These are phyloP conservation scores for Kodamaea hsintzibuensis DNA, from an alignment of 805 yeast species.

Conservation along the genomic window DNA sequence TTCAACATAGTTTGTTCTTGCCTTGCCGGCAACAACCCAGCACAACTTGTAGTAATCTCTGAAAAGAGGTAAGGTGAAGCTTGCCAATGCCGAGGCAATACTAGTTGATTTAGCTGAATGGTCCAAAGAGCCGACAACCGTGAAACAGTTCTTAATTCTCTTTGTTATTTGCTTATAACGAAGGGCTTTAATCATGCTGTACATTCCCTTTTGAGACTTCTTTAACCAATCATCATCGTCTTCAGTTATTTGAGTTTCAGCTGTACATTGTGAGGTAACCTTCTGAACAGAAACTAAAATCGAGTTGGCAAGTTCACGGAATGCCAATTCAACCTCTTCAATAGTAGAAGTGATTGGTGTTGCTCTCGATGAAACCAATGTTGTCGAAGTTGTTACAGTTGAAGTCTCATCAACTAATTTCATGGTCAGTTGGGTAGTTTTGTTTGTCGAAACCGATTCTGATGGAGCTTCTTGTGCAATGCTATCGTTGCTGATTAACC, in stretches of 20 bases:
- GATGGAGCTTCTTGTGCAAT: not conserved
- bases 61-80: slow-evolving; percentile 63
- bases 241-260: slow-evolving; percentile 30
- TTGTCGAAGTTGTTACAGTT: not conserved
- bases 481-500: slow-evolving; percentile 34
- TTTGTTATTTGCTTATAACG: slow-evolving; percentile 37
- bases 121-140: slow-evolving; percentile 34
- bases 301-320: slow-evolving; percentile 55
- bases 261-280: slow-evolving; percentile 37
- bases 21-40: slow-evolving; percentile 42
- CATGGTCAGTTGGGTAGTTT: not conserved
- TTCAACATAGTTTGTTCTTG: slow-evolving; percentile 50
- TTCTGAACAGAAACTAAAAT: slow-evolving; percentile 71
- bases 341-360: not conserved
- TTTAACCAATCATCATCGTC: slow-evolving; percentile 70
- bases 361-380: not conserved
- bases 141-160: slow-evolving; percentile 37
- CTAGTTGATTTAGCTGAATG: slow-evolving; percentile 39
- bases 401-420: not conserved
- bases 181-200: slow-evolving; percentile 43
- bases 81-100: slow-evolving; percentile 47
- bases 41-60: slow-evolving; percentile 58
- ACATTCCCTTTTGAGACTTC: slow-evolving; percentile 45
- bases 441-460: not conserved
- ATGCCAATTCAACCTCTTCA: slow-evolving; percentile 40